Percentiles rank a stretch among this genome's conserved stretches.
Conservation (phyloP, 2,329 filamentous ascomycete species). For the Cladosporium velox region DNA sequence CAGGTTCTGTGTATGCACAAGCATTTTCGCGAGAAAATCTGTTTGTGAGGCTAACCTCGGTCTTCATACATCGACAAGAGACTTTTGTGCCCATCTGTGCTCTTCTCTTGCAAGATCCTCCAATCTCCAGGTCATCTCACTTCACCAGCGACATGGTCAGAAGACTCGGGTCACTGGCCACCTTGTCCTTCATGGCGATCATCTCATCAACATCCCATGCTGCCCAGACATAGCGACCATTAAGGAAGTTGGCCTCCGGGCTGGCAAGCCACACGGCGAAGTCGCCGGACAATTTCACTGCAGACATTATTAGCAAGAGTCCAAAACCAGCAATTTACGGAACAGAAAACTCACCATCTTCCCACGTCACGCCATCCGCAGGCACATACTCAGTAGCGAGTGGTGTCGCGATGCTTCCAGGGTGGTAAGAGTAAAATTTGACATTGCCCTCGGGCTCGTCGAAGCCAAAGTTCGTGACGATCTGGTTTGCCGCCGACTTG, state of each 20-base stretch:
- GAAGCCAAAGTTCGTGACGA: conserved; percentile 19
- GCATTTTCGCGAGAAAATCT: not conserved
- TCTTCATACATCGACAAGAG: not conserved
- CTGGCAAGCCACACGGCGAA: conserved; percentile 44
- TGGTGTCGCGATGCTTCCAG: conserved; percentile 12
- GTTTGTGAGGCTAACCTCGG: not conserved
- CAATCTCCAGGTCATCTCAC: not conserved
- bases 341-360: conserved; percentile 12
- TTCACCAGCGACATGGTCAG: conserved; percentile 27
- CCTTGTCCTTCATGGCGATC: conserved; percentile 25
- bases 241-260: conserved; percentile 43
- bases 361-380: conserved; percentile 8
- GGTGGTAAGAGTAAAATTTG: conserved; percentile 15
- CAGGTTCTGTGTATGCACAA: not conserved
- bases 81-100: not conserved
- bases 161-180: conserved; percentile 25
- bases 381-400: not conserved
- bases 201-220: conserved; percentile 49
- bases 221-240: conserved; percentile 41
- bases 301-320: not conserved
- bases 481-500: conserved; percentile 17
- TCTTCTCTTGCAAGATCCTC: not conserved
- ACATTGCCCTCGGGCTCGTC: conserved; percentile 13
- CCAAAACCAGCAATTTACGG: not conserved
- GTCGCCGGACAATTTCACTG: conserved; percentile 28